Evolutionary conservation across 371 early-diverging fungal species (phyloP).

Genomic region (Mucor piriformis): DNA sequence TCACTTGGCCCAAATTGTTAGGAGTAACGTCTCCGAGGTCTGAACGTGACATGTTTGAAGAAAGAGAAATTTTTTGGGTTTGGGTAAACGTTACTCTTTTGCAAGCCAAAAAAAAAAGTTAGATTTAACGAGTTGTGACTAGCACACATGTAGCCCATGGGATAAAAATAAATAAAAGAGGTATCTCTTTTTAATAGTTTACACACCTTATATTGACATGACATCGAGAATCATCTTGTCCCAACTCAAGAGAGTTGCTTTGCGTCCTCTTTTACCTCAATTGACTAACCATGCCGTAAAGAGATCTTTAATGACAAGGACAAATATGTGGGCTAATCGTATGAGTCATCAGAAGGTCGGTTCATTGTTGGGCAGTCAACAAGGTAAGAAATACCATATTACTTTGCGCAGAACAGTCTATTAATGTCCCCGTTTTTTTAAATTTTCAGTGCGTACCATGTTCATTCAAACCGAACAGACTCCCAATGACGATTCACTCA

Average conservation of each 20-base stretch:
- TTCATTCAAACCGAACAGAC: constrained; percentile 96
- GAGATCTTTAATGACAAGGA: constrained; percentile 19
- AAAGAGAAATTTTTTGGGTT: background rate
- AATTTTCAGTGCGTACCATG: constrained; percentile 72
- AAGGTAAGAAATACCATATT: constrained; percentile 9
- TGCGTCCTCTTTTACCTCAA: constrained; percentile 4
- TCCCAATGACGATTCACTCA: constrained; percentile 91
- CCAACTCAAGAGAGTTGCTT: constrained; percentile 17
- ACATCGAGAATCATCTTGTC: constrained; percentile 15
- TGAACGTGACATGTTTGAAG: constrained; percentile 2
- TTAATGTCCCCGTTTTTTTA: too few species aligned
- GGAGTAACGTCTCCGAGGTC: constrained; percentile 68
- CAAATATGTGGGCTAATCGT: constrained; percentile 11
- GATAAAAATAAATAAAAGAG: too few species aligned
- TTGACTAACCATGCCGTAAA: constrained; percentile 1
- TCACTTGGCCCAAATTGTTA: constrained; percentile 73
- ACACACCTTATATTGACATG: constrained; percentile 15
- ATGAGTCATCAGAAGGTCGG: constrained; percentile 1
- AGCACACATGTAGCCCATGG: background rate
- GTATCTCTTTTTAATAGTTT: background rate
- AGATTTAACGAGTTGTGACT: background rate
- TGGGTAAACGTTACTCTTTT: background rate
- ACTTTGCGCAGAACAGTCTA: too few species aligned
- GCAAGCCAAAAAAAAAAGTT: background rate
- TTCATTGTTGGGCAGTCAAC: constrained; percentile 29